Percentiles rank a stretch among this genome's conserved stretches.
Conservation (phyloP, 164 flowering plant species). For the Vitis labrusca region DNA sequence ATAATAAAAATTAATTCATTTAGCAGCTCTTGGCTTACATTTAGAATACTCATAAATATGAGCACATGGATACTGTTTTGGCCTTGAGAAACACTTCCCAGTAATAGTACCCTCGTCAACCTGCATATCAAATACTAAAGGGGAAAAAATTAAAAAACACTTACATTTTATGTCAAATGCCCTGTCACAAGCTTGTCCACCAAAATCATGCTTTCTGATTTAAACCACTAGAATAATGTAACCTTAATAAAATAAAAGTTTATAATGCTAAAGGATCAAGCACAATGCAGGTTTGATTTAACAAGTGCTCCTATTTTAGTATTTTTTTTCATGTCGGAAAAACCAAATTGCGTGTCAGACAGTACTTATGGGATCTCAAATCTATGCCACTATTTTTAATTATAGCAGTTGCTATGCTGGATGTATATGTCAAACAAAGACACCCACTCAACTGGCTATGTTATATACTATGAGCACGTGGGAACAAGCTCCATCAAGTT, state of each 20-base stretch:
- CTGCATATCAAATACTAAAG: slow-evolving; percentile 48
- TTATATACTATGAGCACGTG: too few relatives aligned
- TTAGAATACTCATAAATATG: slow-evolving; percentile 74
- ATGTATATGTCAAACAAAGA: background rate
- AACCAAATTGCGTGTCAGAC: background rate
- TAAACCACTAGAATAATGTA: too few relatives aligned
- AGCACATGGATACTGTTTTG: slow-evolving; percentile 61
- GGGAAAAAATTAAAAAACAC: slow-evolving; percentile 1
- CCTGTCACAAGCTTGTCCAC: background rate
- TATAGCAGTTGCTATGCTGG: background rate
- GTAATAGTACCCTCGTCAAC: slow-evolving; percentile 51
- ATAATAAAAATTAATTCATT: background rate
- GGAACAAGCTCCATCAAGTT: too few relatives aligned
- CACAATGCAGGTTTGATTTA: background rate
- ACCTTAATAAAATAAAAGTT: too few relatives aligned
- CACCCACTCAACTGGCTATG: too few relatives aligned
- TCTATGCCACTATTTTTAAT: background rate
- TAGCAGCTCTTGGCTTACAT: slow-evolving; percentile 42
- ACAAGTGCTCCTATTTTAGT: background rate
- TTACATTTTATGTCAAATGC: background rate
- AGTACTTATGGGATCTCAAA: background rate
- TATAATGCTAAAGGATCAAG: background rate
- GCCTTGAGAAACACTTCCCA: slow-evolving; percentile 36
- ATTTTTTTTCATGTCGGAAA: background rate
- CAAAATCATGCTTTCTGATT: too few relatives aligned